phyloP scores from a whole-genome alignment of 1,284 basidiomycete species.

The Ganoderma boninense region DNA sequence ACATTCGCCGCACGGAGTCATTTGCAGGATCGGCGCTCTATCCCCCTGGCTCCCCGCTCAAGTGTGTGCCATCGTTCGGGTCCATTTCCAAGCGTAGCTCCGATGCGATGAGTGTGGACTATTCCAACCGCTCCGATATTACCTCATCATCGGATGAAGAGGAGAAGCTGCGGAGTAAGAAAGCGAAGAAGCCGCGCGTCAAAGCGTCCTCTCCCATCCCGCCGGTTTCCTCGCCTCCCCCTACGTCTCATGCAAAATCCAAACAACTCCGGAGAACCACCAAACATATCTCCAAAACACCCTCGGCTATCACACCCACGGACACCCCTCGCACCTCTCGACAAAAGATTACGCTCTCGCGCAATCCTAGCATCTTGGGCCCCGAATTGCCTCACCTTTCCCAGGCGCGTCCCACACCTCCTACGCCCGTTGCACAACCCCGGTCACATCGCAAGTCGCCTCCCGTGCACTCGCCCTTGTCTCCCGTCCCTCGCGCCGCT shows the following conservation, averaged over 20 bases:
- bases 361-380: slow-evolving; percentile 69
- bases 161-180: slow-evolving; percentile 66
- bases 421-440: neutral
- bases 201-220: slow-evolving; percentile 48
- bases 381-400: slow-evolving; percentile 44
- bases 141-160: slow-evolving; percentile 82
- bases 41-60: slow-evolving; percentile 44
- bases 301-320: slow-evolving; percentile 22
- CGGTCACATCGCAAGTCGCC: neutral
- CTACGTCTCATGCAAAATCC: slow-evolving; percentile 25
- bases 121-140: slow-evolving; percentile 43
- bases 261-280: slow-evolving; percentile 29
- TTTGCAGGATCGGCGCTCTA: slow-evolving; percentile 38
- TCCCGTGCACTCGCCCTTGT: slow-evolving; percentile 11
- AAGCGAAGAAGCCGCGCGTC: slow-evolving; percentile 69
- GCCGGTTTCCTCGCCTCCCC: slow-evolving; percentile 30
- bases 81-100: slow-evolving; percentile 43
- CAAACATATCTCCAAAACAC: slow-evolving; percentile 30
- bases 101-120: slow-evolving; percentile 45
- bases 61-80: slow-evolving; percentile 51
- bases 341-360: slow-evolving; percentile 53
- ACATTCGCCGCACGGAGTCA: slow-evolving; percentile 43
- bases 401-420: slow-evolving; percentile 1
- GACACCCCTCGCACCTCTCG: slow-evolving; percentile 36
- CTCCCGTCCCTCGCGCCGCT: slow-evolving; percentile 9